A percentile compares a stretch with the other conserved stretches of the same genome.
Conservation (phyloP, 2,329 filamentous ascomycete species). For the Paecilomyces niveus region DNA sequence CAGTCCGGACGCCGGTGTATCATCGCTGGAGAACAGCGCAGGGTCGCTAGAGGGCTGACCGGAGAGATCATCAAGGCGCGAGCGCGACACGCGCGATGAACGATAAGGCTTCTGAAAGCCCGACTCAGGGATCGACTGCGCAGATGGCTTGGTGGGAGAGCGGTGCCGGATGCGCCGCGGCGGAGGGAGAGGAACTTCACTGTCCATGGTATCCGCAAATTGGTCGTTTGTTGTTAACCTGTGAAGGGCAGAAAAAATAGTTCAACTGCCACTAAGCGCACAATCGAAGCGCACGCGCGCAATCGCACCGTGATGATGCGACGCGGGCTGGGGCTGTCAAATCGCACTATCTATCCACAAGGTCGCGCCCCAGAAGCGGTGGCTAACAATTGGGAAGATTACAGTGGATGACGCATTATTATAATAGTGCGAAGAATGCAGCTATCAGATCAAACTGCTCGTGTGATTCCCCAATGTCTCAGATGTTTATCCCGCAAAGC, state of each 20-base stretch:
- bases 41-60: slow-evolving; percentile 38
- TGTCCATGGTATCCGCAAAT: slow-evolving; percentile 26
- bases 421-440: background rate
- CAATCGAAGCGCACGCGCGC: background rate
- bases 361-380: background rate
- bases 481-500: background rate
- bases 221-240: background rate
- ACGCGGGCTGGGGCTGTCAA: background rate
- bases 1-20: slow-evolving; percentile 37
- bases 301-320: background rate
- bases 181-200: slow-evolving; percentile 32
- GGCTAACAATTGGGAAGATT: background rate
- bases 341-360: background rate
- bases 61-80: slow-evolving; percentile 26
- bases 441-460: background rate
- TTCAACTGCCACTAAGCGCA: background rate
- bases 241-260: background rate
- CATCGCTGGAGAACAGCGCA: slow-evolving; percentile 42
- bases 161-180: slow-evolving; percentile 29
- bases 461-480: background rate
- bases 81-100: slow-evolving; percentile 11
- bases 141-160: slow-evolving; percentile 14
- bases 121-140: slow-evolving; percentile 10
- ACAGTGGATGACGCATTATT: background rate
- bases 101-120: slow-evolving; percentile 18